These are phyloP conservation scores for Fusarium piperis DNA, from an alignment of 2,329 filamentous ascomycete species.

Conservation along the genomic window DNA sequence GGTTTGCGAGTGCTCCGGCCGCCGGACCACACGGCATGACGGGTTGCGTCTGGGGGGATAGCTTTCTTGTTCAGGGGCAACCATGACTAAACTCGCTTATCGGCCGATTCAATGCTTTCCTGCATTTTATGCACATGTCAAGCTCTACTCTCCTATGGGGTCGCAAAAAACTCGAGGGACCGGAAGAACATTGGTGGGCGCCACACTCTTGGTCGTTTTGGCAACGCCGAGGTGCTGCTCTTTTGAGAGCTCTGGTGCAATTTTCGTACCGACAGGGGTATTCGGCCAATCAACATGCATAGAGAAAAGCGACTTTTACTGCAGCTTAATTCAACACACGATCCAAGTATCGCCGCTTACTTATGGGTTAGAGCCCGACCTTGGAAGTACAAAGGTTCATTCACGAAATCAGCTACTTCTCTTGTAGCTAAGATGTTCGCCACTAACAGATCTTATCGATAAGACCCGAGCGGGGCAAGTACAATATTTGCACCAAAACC, in stretches of 20 bases:
- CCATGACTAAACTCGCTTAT: constrained; percentile 6
- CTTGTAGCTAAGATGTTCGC: neutral
- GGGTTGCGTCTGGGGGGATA: neutral
- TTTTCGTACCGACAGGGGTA: neutral
- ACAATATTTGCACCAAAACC: neutral
- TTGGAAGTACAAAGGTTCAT: rapidly evolving
- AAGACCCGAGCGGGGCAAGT: neutral
- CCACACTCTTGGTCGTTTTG: neutral
- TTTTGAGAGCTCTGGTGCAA: neutral
- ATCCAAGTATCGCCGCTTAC: neutral
- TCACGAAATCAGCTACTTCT: neutral
- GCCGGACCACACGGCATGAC: neutral
- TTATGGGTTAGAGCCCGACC: neutral
- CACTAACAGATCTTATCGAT: neutral
- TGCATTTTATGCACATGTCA: constrained; percentile 4
- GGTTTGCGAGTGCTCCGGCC: constrained; percentile 1
- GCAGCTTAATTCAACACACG: neutral
- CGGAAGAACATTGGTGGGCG: neutral
- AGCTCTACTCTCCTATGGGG: neutral
- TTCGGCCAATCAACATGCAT: neutral
- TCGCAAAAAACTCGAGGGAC: neutral
- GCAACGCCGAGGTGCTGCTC: neutral
- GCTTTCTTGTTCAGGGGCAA: neutral
- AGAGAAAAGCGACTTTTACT: neutral
- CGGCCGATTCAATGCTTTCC: constrained; percentile 1